A percentile compares a stretch with the other conserved stretches of the same genome.
Evolutionary conservation across 805 yeast species (phyloP).

Genomic region (Lipomyces yamadae): DNA sequence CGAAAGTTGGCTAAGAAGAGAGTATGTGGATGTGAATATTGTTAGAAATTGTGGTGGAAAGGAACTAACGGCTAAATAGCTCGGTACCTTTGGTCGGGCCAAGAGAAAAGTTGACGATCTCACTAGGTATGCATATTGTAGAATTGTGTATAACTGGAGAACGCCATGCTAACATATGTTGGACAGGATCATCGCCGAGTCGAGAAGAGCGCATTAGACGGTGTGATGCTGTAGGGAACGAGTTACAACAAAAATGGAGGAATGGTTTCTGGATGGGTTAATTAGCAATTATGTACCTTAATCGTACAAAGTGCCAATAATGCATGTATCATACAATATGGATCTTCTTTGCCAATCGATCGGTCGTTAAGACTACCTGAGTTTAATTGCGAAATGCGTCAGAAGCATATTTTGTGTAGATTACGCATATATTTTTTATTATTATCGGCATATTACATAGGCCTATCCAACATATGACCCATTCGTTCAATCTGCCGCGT

Average conservation of each 20-base stretch:
- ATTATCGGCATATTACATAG: constrained; percentile 19
- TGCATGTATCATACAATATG: constrained; percentile 8
- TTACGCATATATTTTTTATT: background rate
- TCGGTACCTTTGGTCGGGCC: constrained; percentile 99
- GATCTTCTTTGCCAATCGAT: background rate
- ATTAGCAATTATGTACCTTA: constrained; percentile 20
- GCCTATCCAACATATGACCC: constrained; percentile 81
- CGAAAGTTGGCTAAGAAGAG: constrained; percentile 99
- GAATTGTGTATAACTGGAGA: background rate
- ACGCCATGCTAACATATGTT: background rate
- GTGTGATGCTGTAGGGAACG: background rate
- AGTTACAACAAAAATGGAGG: constrained; percentile 8
- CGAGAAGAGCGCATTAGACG: constrained; percentile 34
- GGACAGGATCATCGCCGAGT: constrained; percentile 34
- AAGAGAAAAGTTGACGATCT: constrained; percentile 99
- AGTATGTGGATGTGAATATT: constrained; percentile 47
- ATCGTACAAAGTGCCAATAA: background rate
- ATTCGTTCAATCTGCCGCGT: constrained; percentile 70
- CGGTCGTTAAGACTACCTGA: background rate
- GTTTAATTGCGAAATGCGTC: background rate
- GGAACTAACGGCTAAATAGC: constrained; percentile 44
- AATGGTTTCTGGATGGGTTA: constrained; percentile 15
- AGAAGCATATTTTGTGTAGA: background rate
- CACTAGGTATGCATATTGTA: constrained; percentile 53
- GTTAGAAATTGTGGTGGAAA: background rate